phyloP scores from a whole-genome alignment of 306 rosid genomes.

The Mimosa pudica region DNA sequence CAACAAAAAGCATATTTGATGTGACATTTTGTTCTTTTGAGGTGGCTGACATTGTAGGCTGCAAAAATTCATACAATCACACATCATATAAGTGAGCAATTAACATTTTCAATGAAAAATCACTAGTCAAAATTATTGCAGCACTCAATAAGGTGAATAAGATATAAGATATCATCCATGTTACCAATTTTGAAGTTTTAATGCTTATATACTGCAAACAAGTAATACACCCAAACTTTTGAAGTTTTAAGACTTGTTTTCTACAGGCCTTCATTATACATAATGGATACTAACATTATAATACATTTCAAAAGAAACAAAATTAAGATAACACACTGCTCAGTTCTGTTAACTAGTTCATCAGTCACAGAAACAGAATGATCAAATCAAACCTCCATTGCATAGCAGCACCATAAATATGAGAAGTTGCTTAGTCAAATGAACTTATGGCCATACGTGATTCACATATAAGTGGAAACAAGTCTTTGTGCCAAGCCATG shows the following conservation, averaged over 20 bases:
- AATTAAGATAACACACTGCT: background rate
- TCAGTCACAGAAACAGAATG: background rate
- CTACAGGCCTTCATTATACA: background rate
- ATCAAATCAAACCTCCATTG: background rate
- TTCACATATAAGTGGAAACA: constrained; percentile 1
- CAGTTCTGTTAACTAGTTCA: background rate
- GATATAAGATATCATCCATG: background rate
- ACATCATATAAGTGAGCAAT: background rate
- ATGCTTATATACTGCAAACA: constrained; percentile 10
- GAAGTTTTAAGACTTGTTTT: no score
- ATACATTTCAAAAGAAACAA: background rate
- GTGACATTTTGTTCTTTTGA: constrained; percentile 36
- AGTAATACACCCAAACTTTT: constrained; percentile 13
- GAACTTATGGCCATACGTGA: constrained; percentile 14
- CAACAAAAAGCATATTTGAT: constrained; percentile 62
- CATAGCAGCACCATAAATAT: background rate
- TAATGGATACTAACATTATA: background rate
- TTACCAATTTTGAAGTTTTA: background rate
- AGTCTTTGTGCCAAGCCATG: background rate
- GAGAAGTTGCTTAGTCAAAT: constrained; percentile 2
- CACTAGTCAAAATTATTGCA: constrained; percentile 7
- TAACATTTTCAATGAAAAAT: background rate
- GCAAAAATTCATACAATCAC: constrained; percentile 36
- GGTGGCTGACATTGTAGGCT: constrained; percentile 58
- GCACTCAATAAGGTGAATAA: background rate